Percentiles rank a stretch among this genome's conserved stretches.
Conservation (phyloP, 169 alveolate species). For the Theileria equi region DNA sequence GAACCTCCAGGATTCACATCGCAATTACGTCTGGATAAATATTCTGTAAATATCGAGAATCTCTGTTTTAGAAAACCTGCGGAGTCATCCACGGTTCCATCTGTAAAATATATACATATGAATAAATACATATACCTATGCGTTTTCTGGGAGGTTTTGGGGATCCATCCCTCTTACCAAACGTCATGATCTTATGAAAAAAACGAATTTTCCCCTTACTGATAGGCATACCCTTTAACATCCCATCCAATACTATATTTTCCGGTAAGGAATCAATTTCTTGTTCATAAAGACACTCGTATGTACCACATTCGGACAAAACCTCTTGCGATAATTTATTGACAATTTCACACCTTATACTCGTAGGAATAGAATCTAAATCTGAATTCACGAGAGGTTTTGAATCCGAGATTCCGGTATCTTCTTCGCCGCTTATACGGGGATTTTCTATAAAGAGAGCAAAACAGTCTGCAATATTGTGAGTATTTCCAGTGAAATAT, state of each 20-base stretch:
- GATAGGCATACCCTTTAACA: conserved; percentile 30
- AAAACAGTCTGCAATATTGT: conserved; percentile 37
- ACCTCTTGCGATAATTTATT: conserved; percentile 33
- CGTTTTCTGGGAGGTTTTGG: neutral
- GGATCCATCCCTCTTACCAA: neutral
- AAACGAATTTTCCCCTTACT: conserved; percentile 43
- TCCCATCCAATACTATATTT: neutral
- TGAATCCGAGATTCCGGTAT: neutral
- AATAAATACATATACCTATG: neutral
- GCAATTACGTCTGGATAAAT: conserved; percentile 15
- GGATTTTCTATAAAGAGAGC: conserved; percentile 52
- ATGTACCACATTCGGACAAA: conserved; percentile 58
- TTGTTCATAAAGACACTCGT: conserved; percentile 50
- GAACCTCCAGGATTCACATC: neutral
- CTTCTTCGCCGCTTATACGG: neutral
- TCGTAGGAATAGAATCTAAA: conserved; percentile 12
- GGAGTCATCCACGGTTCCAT: neutral
- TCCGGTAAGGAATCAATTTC: conserved; percentile 19
- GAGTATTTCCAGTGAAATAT: conserved; percentile 16
- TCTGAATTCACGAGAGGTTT: neutral
- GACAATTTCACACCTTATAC: conserved; percentile 47
- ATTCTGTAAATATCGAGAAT: conserved; percentile 28
- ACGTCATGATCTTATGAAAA: conserved; percentile 40
- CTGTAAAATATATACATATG: neutral
- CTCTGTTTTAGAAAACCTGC: conserved; percentile 32